These are phyloP conservation scores for Ceratobasidium sp. DNA, from an alignment of 1,284 basidiomycete genomes.

Conservation along the genomic window DNA sequence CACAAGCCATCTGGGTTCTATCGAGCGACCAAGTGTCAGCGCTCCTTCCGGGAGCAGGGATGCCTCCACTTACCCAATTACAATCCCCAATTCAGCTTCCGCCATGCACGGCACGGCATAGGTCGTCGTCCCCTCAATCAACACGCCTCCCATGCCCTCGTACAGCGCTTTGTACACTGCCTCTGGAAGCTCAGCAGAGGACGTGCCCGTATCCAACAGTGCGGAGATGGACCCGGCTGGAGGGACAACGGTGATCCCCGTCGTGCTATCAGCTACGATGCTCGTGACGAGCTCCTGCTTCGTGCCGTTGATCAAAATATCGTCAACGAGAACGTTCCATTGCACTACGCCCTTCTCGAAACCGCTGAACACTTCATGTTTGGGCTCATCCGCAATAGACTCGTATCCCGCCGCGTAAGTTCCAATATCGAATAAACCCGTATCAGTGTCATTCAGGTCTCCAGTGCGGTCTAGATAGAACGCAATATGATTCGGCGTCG, in stretches of 20 bases:
- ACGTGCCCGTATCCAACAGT: constrained; percentile 42
- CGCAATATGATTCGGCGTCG: constrained; percentile 41
- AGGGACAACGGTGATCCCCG: neutral
- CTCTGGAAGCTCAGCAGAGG: constrained; percentile 13
- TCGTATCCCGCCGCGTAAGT: constrained; percentile 39
- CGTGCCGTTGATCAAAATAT: constrained; percentile 14
- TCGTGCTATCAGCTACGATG: neutral
- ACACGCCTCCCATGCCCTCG: constrained; percentile 25
- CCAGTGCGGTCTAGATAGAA: constrained; percentile 39
- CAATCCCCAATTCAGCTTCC: neutral
- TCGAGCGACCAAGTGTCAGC: neutral
- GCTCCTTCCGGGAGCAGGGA: neutral
- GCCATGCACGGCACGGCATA: constrained; percentile 37
- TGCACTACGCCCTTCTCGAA: neutral
- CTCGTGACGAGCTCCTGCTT: constrained; percentile 8
- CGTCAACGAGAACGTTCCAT: constrained; percentile 29
- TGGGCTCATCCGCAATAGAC: constrained; percentile 3
- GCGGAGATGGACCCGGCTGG: constrained; percentile 25
- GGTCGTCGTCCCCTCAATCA: neutral
- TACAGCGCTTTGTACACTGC: constrained; percentile 22
- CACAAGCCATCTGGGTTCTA: constrained; percentile 13
- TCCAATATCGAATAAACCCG: constrained; percentile 33
- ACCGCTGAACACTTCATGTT: constrained; percentile 19
- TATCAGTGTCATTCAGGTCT: constrained; percentile 37
- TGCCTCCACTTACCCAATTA: constrained; percentile 14